phyloP scores from a whole-genome alignment of 305 asterid species.

The Fraxinus angustifolia region DNA sequence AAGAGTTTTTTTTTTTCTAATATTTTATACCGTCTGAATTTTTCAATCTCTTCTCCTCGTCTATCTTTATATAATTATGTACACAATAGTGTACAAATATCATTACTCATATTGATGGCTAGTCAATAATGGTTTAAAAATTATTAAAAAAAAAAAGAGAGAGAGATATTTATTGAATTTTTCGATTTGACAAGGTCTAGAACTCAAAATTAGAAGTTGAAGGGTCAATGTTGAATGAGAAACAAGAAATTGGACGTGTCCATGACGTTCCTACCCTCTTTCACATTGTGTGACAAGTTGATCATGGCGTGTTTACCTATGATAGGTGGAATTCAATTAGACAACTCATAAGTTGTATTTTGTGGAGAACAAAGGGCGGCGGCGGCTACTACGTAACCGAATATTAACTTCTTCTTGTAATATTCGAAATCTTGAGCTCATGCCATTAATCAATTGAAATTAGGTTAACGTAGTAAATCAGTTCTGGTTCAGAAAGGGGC shows the following conservation, averaged over 20 bases:
- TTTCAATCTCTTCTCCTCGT: neutral
- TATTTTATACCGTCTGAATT: too few species aligned
- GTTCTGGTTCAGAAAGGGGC: neutral
- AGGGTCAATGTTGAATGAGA: neutral
- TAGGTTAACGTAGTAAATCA: neutral
- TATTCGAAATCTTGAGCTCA: neutral
- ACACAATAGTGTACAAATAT: too few species aligned
- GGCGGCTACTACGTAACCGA: neutral
- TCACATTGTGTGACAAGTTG: neutral
- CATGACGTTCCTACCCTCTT: neutral
- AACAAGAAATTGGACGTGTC: neutral
- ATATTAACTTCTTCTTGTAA: neutral
- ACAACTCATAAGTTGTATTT: neutral
- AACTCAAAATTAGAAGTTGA: slow-evolving; percentile 1
- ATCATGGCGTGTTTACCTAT: neutral
- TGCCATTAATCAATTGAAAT: neutral
- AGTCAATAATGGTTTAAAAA: neutral
- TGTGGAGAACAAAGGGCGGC: neutral
- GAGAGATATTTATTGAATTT: neutral
- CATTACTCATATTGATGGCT: neutral
- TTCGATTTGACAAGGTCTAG: neutral
- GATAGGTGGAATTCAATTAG: neutral
- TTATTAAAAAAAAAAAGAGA: too few species aligned
- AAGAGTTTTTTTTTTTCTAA: too few species aligned
- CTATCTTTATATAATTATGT: neutral